Evolutionary conservation across 345 rosid species (phyloP).

Genomic region (Eucalyptus leucophloia): DNA sequence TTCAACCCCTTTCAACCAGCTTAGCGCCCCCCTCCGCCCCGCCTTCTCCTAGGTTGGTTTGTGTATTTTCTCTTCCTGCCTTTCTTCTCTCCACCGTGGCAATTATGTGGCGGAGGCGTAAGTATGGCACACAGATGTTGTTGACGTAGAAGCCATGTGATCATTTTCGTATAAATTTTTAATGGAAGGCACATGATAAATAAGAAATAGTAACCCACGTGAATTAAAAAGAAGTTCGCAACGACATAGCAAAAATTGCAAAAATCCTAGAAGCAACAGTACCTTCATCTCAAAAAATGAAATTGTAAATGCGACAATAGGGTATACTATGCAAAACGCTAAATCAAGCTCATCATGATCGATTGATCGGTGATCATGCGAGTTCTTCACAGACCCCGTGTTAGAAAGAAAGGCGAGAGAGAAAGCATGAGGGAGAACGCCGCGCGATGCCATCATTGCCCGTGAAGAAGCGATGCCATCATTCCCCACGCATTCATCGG

Average conservation of each 20-base stretch:
- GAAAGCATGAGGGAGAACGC: background rate
- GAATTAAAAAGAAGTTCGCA: background rate
- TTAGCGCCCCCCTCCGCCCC: background rate
- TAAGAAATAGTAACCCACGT: background rate
- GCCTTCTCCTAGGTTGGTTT: background rate
- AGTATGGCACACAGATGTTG: fast-evolving
- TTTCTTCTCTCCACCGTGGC: background rate
- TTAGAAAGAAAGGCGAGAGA: background rate
- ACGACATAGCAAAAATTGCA: fast-evolving
- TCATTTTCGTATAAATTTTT: background rate
- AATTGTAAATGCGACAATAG: fast-evolving
- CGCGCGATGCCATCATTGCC: background rate
- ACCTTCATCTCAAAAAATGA: background rate
- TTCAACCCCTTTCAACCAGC: background rate
- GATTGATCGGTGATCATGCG: background rate
- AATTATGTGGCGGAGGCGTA: background rate
- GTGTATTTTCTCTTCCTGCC: background rate
- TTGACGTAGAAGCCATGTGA: background rate
- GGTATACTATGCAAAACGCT: fast-evolving
- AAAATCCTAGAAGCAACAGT: background rate
- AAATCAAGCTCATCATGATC: background rate
- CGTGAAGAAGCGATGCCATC: background rate
- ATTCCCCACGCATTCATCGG: background rate
- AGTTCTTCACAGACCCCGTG: background rate
- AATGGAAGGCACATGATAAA: background rate